Evolutionary conservation across 805 yeast species (phyloP).

Genomic region (Candida khao-thaluensis): DNA sequence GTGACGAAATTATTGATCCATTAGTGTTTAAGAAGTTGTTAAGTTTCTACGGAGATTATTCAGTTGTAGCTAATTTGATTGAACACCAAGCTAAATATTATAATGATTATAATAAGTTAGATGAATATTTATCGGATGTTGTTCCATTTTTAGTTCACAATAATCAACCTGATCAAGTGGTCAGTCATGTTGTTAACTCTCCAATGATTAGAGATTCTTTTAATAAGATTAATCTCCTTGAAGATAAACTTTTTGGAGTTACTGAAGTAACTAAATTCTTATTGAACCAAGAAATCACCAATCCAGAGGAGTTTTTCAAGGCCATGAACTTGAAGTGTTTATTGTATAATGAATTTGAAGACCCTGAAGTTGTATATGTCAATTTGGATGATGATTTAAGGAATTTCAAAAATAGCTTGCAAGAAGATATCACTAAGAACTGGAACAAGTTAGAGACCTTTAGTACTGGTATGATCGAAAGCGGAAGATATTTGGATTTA

Average conservation of each 20-base stretch:
- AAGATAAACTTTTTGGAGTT: conserved; percentile 34
- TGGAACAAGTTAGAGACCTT: background rate
- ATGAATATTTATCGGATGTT: conserved; percentile 32
- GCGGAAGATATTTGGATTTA: conserved; percentile 1
- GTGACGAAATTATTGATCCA: conserved; percentile 29
- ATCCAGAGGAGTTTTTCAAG: conserved; percentile 6
- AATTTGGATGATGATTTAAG: conserved; percentile 24
- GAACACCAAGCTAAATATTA: conserved; percentile 34
- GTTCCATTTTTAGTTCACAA: conserved; percentile 19
- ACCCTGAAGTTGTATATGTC: conserved; percentile 38
- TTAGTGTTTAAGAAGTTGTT: conserved; percentile 29
- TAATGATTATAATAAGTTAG: conserved; percentile 19
- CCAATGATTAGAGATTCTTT: conserved; percentile 26
- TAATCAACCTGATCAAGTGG: background rate
- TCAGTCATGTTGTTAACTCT: conserved; percentile 29
- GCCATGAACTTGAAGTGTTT: conserved; percentile 27
- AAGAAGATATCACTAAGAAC: conserved; percentile 14
- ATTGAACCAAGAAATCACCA: background rate
- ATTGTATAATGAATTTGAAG: conserved; percentile 37
- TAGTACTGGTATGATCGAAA: conserved; percentile 8
- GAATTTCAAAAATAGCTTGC: conserved; percentile 21
- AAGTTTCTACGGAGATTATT: conserved; percentile 31
- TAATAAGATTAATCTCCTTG: conserved; percentile 23
- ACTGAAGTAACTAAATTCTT: conserved; percentile 23
- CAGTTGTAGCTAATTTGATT: conserved; percentile 31